phyloP scores from a whole-genome alignment of 2,329 filamentous ascomycete genomes.

The Myrmaecium sp. region DNA sequence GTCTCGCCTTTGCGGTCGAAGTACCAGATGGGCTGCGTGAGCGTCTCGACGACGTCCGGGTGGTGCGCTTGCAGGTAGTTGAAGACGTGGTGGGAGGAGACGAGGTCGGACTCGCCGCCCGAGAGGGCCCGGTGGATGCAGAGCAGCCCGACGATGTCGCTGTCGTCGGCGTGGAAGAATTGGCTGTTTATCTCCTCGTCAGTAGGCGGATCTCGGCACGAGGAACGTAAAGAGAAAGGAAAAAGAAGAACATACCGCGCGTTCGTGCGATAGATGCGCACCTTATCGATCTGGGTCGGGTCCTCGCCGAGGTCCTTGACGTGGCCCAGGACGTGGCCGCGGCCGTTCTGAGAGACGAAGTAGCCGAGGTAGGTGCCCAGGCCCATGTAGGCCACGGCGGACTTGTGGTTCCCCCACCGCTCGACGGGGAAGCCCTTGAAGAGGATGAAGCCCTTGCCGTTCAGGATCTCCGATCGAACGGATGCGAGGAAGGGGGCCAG shows the following conservation, averaged over 20 bases:
- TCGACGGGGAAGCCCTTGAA: conserved; percentile 72
- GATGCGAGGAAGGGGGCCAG: conserved; percentile 36
- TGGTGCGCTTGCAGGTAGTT: conserved; percentile 60
- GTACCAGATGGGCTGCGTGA: conserved; percentile 73
- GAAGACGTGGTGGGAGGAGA: conserved; percentile 64
- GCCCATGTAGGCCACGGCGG: conserved; percentile 79
- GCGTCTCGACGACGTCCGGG: conserved; percentile 58
- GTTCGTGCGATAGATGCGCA: conserved; percentile 80
- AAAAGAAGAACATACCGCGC: conserved; percentile 32
- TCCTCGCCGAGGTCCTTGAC: conserved; percentile 82
- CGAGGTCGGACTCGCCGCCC: conserved; percentile 71
- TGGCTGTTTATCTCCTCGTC: conserved; percentile 30
- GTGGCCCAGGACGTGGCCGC: conserved; percentile 73
- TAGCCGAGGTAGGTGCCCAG: conserved; percentile 71
- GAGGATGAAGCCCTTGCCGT: conserved; percentile 79
- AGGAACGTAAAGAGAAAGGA: background rate
- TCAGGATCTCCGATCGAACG: conserved; percentile 49
- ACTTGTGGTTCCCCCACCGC: conserved; percentile 63
- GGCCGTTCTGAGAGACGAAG: conserved; percentile 72
- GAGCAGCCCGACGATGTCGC: conserved; percentile 67
- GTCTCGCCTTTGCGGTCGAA: conserved; percentile 83
- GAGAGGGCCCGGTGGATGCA: conserved; percentile 64
- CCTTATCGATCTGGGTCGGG: conserved; percentile 62
- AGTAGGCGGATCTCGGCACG: no score
- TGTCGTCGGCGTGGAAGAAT: conserved; percentile 74